Conservation (phyloP, 495 filamentous ascomycete species). For the Lepidopterella palustris region DNA sequence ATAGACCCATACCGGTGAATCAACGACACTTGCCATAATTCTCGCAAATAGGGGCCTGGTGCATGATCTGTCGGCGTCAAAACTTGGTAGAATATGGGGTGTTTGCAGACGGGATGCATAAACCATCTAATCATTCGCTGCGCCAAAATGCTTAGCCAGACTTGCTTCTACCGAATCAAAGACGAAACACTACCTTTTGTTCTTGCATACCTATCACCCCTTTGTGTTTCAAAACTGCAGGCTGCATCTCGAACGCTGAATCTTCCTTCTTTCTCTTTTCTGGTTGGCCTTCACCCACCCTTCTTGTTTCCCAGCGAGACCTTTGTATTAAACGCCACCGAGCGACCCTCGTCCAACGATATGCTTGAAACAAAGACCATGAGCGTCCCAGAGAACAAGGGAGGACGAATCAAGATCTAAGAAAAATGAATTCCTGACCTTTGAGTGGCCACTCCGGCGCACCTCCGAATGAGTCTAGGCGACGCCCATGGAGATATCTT, state of each 20-base stretch:
- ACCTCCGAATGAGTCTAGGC: background rate
- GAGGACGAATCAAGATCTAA: background rate
- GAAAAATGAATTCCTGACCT: background rate
- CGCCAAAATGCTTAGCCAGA: too few species aligned
- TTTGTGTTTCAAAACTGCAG: too few species aligned
- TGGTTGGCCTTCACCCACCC: background rate
- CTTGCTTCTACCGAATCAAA: too few species aligned
- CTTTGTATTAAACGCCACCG: background rate
- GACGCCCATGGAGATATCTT: background rate
- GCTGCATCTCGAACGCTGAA: background rate
- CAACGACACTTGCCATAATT: too few species aligned
- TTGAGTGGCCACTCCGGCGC: background rate
- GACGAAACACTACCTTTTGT: too few species aligned
- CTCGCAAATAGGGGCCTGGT: too few species aligned
- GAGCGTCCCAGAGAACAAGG: background rate
- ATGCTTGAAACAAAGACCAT: background rate
- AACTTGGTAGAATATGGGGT: too few species aligned
- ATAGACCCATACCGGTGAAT: too few species aligned
- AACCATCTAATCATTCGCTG: too few species aligned
- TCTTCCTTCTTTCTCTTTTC: background rate
- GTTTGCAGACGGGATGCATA: too few species aligned
- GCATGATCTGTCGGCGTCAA: too few species aligned
- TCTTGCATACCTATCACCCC: too few species aligned
- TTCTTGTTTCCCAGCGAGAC: background rate
- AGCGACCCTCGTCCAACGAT: background rate